Base-by-base conservation (phyloP, 1,139 yeast genomes). In the Protomyces pachydermus region DNA sequence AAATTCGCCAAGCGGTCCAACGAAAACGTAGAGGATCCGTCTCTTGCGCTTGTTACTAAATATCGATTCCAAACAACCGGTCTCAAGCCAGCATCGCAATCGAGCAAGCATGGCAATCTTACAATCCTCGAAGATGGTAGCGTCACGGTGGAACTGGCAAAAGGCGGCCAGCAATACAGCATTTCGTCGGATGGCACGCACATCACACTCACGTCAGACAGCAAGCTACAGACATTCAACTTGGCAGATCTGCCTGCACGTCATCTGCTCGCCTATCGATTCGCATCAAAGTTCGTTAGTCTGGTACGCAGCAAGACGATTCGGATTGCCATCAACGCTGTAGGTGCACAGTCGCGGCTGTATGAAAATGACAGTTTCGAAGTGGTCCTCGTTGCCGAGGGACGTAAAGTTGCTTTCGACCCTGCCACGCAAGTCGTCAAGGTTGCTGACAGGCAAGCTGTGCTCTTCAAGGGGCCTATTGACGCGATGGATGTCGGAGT, bases 211-310 rank as follows among this genome's bases (percentile, higher is more conserved):
- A 46, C 32, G 3, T n/a, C 46, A 35, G 34, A 14, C 28, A 60
- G 58, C 12, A 38, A 18, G 9, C 48, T 23, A 10, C 50, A 54
- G 20, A 18, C 50, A n/a, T 65, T 23, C 32, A 16, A 39, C n/a
- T 38, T 65, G 25, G 66, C 55, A 25, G 65, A 65, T 42, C 28
- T 65, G 16, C 66, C 66, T 38, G 66, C 65, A 34, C 46, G 63
- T 35, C 55, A 57, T 37, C 51, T 65, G 28, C 54, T 45, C n/a
- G 66, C 65, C 12, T 65, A 65, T 46, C 66, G 62, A 10, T 65
- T 50, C 35, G 66, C 66, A 9, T 55, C 61, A 32, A 61, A 62
- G 28, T 65, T 65, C 45, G 60, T 65, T 35, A 56, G 35, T 32
- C 42, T 65, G 45, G 58, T 63, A 18, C 56, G 65, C 16, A 37